Evolutionary conservation across 352 stramenopile species (phyloP), one percentile per base, ranked within the genome.

Genomic region (Pythium phragmitis): DNA sequence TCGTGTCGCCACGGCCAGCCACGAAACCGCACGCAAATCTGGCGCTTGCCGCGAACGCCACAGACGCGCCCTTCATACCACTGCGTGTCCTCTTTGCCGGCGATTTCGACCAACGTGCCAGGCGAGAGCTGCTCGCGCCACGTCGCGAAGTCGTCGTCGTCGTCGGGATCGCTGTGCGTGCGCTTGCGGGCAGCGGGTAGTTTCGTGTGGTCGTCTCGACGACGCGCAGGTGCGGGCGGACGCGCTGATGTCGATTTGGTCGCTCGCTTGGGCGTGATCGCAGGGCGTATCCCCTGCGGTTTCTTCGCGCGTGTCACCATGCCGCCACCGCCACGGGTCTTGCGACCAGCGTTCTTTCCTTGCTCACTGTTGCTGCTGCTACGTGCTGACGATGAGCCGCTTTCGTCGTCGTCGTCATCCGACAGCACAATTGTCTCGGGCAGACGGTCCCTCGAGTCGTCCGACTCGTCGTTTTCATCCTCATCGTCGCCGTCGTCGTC

Each of bases 1-100:
- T 98, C 90, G 84, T 91, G 98, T 12, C 85, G 72, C 46, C 83
- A 74, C 4, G 94, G 89, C 91, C 91, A 98, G 36, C 91, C 91
- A 63, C 96, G 95, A 73, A 96, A 98, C 60, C 96, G 89, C 39
- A 98, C 83, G 5, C 86, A 67, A 11, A 97, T 60, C 7, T 88
- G 58, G 30, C n/a, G 36, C 2, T 52, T 33, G 8, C 82, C 28
- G 7, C 36, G 54, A 7, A 90, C 74, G 12, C 91, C 76, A 6
- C 96, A 72, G 30, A 97, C 67, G 5, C 68, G 62, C 9, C 39
- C 63, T 9, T 74, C 64, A 50, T 72, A 74, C 73, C 73, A 81
- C 9, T 73, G 16, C 19, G 17, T 17, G 4, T 34, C 5, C 21
- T 48, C 34, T 14, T 54, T 34, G 62, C 77, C 73, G 6, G 55